These are phyloP conservation scores for Lumnitzera littorea DNA, from an alignment of 345 rosid species.

Conservation along the genomic window DNA sequence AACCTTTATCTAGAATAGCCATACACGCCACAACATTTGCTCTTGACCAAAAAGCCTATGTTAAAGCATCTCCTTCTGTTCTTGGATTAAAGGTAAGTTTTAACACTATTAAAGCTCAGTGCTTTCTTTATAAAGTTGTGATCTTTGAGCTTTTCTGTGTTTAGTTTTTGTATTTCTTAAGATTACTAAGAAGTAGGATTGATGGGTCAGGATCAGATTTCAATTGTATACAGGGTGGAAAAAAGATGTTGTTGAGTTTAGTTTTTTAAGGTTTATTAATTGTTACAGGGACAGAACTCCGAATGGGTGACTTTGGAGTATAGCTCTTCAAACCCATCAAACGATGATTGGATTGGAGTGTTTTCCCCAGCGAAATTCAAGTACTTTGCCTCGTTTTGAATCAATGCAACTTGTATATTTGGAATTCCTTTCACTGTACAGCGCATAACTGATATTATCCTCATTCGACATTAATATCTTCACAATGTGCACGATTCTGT, in stretches of 20 bases:
- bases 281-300: constrained; percentile 68
- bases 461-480: background rate
- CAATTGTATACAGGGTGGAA: no score
- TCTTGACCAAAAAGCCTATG: constrained; percentile 26
- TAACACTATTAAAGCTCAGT: no score
- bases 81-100: constrained; percentile 48
- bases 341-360: constrained; percentile 80
- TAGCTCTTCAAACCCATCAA: constrained; percentile 29
- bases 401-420: background rate
- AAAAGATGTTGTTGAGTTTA: no score
- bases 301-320: constrained; percentile 56
- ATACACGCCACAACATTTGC: constrained; percentile 38
- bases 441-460: no score
- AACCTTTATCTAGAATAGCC: constrained; percentile 60
- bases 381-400: constrained; percentile 23
- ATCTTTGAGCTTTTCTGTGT: no score
- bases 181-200: no score
- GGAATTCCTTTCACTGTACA: no score
- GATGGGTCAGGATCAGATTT: no score
- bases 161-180: no score
- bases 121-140: no score
- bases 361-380: constrained; percentile 80
- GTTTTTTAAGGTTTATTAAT: background rate
- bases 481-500: background rate
- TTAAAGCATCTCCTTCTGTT: constrained; percentile 40